phyloP scores from a whole-genome alignment of 352 stramenopile genomes.

The Aphanomyces invadans region DNA sequence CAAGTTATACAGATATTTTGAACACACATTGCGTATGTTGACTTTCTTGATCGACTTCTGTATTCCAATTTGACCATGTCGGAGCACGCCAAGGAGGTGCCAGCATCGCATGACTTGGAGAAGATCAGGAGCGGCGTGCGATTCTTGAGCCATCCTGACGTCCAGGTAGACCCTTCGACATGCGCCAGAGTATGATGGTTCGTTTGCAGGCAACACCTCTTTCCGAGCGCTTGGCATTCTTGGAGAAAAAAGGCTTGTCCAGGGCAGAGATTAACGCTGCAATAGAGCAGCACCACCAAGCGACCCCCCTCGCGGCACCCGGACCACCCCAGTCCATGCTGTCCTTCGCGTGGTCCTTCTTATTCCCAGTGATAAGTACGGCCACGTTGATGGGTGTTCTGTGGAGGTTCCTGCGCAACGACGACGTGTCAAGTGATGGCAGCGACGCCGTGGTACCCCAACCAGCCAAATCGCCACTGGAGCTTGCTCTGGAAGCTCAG shows the following conservation, averaged over 20 bases:
- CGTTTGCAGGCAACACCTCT: constrained; percentile 45
- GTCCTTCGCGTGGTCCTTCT: not conserved
- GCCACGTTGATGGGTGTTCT: constrained; percentile 62
- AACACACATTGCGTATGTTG: too few species aligned
- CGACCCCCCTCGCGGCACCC: not conserved
- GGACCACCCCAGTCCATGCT: constrained; percentile 23
- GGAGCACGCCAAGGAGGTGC: constrained; percentile 24
- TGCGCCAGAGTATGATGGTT: not conserved
- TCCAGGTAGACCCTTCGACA: constrained; percentile 46
- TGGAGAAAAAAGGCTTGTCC: constrained; percentile 74
- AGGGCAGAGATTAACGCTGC: constrained; percentile 75
- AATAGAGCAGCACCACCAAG: constrained; percentile 53
- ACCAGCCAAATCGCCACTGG: not conserved
- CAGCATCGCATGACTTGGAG: constrained; percentile 38
- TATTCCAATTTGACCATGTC: not conserved
- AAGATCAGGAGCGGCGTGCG: constrained; percentile 74
- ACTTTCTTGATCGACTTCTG: too few species aligned
- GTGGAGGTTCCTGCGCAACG: constrained; percentile 70
- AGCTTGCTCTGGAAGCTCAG: constrained; percentile 35
- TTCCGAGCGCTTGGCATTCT: constrained; percentile 65
- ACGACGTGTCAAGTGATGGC: constrained; percentile 23
- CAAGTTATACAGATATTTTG: too few species aligned
- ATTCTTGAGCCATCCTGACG: constrained; percentile 72
- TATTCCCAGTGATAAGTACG: constrained; percentile 38
- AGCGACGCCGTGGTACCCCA: too few species aligned